Evolutionary conservation across 2,329 filamentous ascomycete genomes (phyloP), one percentile per base, ranked within the genome.

Genomic region (Escovopsis weberi): DNA sequence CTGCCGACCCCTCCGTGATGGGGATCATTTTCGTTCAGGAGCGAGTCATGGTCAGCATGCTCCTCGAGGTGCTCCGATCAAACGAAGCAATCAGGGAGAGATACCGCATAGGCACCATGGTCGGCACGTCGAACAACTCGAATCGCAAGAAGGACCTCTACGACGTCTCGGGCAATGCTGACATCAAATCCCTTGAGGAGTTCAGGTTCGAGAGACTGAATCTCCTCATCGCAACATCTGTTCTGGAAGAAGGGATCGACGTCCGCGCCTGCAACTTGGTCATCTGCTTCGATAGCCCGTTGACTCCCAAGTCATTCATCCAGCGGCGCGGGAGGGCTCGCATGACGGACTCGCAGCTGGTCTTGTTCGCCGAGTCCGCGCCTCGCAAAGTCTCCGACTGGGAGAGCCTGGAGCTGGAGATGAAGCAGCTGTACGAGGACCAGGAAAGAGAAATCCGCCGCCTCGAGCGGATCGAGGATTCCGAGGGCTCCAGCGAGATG

Each of bases 11-110:
- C 1, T 54, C 59, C 2, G 58, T 66, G 0, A 68, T 72, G 4
- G 77, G 78, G 0, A 77, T 88, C 12, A 60, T 87, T 0, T 88
- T 88, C 49, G 82, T 75, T 23, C 65, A 72, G 44, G 74, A 83
- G 52, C 64, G 80, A 40, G 69, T 69, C 1, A 77, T 74, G 0
- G 78, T 78, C 1, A 67, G 66, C 6, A 69, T 83, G 4, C 60
- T 88, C 28, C 59, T 68, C 2, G 66, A 77, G 5, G 53, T 85
- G 2, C 57, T 86, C 1, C 64, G 65, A 0, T 51, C 63, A 0
- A 70, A 79, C 47, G 70, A 78, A 0, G 47, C 50, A 1, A 61
- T 71, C 12, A 56, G 52, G n/a, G 46, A 55, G 5, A 67, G 59
- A 23, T 77, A 74, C 50, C 62, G 58, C 2, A 61, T 74, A 9